Evolutionary conservation across 2,329 filamentous ascomycete genomes (phyloP).

Genomic region (Botrytis galanthina): DNA sequence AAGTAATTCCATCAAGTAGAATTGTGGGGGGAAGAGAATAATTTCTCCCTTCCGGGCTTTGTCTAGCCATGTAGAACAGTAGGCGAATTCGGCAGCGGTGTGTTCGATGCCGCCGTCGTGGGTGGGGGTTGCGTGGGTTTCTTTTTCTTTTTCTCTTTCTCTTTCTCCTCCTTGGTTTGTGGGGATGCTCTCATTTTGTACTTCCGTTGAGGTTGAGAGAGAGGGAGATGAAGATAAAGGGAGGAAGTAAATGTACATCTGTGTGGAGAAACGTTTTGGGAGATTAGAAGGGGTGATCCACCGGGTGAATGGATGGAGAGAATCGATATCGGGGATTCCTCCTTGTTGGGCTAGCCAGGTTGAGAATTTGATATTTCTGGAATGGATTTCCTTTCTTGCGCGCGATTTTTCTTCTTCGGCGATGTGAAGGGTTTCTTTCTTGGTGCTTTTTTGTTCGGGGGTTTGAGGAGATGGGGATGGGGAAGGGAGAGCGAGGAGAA

Average conservation of each 20-base stretch:
- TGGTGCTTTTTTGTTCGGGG: neutral
- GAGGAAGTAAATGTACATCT: constrained; percentile 95
- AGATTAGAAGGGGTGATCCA: constrained; percentile 82
- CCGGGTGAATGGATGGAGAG: constrained; percentile 77
- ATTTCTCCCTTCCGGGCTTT: constrained; percentile 64
- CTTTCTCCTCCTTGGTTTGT: neutral
- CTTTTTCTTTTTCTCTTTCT: no score
- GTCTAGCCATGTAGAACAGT: constrained; percentile 66
- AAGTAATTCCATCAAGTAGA: constrained; percentile 65
- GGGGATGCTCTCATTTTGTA: neutral
- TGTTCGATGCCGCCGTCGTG: constrained; percentile 61
- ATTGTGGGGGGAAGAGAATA: constrained; percentile 88
- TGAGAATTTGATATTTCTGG: neutral
- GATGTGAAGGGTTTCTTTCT: neutral
- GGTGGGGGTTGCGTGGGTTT: constrained; percentile 22
- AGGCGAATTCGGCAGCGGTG: constrained; percentile 76
- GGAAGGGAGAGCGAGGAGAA: constrained; percentile 55
- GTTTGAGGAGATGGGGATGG: neutral
- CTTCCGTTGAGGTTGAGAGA: neutral
- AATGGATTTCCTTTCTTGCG: constrained; percentile 26
- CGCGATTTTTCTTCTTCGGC: constrained; percentile 49
- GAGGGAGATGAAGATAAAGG: constrained; percentile 48
- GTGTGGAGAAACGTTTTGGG: constrained; percentile 81
- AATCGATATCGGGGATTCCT: constrained; percentile 43
- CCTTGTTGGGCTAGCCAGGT: neutral